A percentile compares a stretch with the other conserved stretches of the same genome.
Conservation (phyloP, 345 rosid genomes). For the Dovyalis caffra region DNA sequence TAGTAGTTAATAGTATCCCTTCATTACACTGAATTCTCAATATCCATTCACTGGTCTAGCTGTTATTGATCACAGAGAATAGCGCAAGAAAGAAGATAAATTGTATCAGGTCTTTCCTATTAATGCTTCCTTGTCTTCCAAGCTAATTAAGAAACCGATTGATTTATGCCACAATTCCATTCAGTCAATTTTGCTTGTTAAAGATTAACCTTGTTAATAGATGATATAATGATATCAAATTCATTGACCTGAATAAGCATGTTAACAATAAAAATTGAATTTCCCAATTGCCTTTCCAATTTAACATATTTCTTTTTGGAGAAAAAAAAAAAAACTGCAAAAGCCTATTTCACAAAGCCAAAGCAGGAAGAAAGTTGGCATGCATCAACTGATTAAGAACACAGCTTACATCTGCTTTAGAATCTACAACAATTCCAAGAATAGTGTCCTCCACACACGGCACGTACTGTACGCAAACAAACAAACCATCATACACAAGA, state of each 20-base stretch:
- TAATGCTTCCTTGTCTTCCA: not conserved
- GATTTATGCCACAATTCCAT: not conserved
- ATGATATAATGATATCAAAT: not conserved
- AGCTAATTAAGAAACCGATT: not conserved
- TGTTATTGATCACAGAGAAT: not conserved
- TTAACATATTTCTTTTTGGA: not conserved
- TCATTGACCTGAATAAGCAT: not conserved
- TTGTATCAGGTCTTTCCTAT: not conserved
- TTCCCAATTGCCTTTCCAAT: not conserved
- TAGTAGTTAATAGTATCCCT: not conserved
- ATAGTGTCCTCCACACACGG: slow-evolving; percentile 65
- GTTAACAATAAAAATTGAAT: not conserved
- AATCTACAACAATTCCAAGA: slow-evolving; percentile 83
- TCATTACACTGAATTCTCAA: not conserved
- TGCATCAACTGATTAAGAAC: not conserved
- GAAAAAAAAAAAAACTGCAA: not conserved
- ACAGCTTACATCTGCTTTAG: slow-evolving; percentile 77
- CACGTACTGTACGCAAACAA: slow-evolving; percentile 53
- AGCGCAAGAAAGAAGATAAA: not conserved
- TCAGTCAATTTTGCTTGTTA: not conserved
- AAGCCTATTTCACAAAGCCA: not conserved
- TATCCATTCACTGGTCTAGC: not conserved
- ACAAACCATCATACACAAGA: slow-evolving; percentile 6
- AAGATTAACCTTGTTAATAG: not conserved
- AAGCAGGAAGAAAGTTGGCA: not conserved